Conservation (phyloP, 2,329 filamentous ascomycete genomes). For the Magnaporthiopsis incrustans region DNA sequence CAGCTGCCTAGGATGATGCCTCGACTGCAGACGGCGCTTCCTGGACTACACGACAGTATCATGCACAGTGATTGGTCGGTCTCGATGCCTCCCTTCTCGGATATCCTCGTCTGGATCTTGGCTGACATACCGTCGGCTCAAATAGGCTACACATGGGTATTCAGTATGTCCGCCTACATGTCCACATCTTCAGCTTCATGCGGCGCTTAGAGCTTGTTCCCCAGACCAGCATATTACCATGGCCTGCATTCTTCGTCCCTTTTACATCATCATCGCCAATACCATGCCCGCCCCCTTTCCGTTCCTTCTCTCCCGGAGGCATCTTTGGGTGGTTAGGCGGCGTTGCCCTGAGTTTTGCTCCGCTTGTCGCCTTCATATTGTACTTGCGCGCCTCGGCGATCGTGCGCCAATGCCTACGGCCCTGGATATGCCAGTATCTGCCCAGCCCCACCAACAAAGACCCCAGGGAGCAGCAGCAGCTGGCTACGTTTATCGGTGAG, state of each 20-base stretch:
- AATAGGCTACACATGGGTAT: constrained; percentile 12
- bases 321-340: constrained; percentile 35
- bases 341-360: constrained; percentile 33
- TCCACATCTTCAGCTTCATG: constrained; percentile 44
- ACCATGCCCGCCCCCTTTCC: constrained; percentile 32
- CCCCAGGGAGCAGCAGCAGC: constrained; percentile 5
- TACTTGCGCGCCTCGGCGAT: constrained; percentile 30
- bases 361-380: constrained; percentile 38
- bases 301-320: constrained; percentile 28
- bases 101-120: neutral
- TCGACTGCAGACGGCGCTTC: neutral
- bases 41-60: neutral
- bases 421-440: constrained; percentile 28
- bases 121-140: neutral
- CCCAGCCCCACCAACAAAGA: constrained; percentile 21
- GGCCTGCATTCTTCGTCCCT: constrained; percentile 43
- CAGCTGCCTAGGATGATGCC: neutral
- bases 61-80: constrained; percentile 1
- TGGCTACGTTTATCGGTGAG: neutral
- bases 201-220: constrained; percentile 43
- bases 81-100: neutral
- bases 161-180: constrained; percentile 35
- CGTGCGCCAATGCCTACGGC: constrained; percentile 29
- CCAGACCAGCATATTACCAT: constrained; percentile 32
- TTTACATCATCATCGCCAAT: constrained; percentile 45